Conservation (phyloP, 441 rosid species). For the Codiaeum variegatum region DNA sequence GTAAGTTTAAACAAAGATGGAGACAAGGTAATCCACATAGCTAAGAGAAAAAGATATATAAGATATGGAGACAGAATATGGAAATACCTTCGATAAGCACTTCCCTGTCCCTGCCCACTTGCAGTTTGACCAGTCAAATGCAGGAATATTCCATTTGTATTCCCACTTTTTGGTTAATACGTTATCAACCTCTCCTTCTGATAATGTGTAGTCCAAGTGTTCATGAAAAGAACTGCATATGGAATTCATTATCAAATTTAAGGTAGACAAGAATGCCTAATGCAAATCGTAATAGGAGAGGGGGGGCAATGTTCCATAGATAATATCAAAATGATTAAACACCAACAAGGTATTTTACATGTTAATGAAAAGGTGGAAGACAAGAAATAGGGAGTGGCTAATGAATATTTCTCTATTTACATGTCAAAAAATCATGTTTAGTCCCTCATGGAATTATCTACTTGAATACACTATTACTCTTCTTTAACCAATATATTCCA, state of each 20-base stretch:
- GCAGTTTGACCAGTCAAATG: constrained; percentile 58
- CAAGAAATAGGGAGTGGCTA: not conserved
- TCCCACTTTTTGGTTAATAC: constrained; percentile 55
- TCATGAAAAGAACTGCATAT: constrained; percentile 56
- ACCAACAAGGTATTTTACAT: not conserved
- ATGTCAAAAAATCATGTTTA: not conserved
- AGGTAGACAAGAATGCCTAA: not conserved
- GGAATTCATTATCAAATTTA: constrained; percentile 8
- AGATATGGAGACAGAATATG: not conserved
- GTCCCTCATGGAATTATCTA: not conserved
- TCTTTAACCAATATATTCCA: not conserved
- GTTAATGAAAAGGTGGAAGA: not conserved
- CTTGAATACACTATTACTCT: not conserved
- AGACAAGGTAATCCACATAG: not conserved
- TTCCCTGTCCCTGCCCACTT: constrained; percentile 71
- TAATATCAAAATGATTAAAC: not conserved
- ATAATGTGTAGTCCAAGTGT: constrained; percentile 57
- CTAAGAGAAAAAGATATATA: not conserved
- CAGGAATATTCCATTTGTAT: constrained; percentile 70
- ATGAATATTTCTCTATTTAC: not conserved
- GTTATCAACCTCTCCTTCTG: constrained; percentile 52
- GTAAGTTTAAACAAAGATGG: not conserved
- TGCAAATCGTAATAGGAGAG: not conserved
- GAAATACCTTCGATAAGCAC: constrained; percentile 52
- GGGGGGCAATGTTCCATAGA: not conserved